These are phyloP conservation scores for Entamoeba moshkovskii DNA, from an alignment of 208 protist genomes.

Conservation along the genomic window DNA sequence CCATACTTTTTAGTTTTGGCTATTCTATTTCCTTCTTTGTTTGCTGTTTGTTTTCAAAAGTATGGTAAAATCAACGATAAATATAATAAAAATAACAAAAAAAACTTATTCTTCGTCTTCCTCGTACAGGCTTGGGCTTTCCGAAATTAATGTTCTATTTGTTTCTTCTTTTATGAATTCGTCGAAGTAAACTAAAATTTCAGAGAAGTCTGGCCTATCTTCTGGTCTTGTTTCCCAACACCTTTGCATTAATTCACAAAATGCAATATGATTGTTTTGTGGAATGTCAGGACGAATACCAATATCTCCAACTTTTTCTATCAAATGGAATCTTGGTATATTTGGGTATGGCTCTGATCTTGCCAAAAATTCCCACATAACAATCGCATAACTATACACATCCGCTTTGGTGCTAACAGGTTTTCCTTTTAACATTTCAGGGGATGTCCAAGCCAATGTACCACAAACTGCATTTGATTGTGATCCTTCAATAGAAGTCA, in stretches of 20 bases:
- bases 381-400: conserved; percentile 46
- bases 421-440: conserved; percentile 32
- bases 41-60: too few species aligned
- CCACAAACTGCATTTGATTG: neutral
- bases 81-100: too few species aligned
- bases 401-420: conserved; percentile 37
- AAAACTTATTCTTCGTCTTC: too few species aligned
- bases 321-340: neutral
- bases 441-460: conserved; percentile 31
- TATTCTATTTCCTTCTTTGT: too few species aligned
- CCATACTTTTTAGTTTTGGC: too few species aligned
- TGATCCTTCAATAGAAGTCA: neutral
- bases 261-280: neutral
- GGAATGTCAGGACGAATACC: neutral
- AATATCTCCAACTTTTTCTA: neutral
- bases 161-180: neutral
- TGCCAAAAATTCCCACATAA: conserved; percentile 42
- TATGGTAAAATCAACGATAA: too few species aligned
- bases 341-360: conserved; percentile 21
- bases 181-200: neutral
- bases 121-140: neutral
- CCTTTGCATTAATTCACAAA: neutral
- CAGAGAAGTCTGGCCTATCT: neutral
- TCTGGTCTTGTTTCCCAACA: neutral
- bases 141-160: neutral